Evolutionary conservation across 2,329 filamentous ascomycete genomes (phyloP), one percentile per base, ranked within the genome.

Genomic region (Cladosporium sp.): DNA sequence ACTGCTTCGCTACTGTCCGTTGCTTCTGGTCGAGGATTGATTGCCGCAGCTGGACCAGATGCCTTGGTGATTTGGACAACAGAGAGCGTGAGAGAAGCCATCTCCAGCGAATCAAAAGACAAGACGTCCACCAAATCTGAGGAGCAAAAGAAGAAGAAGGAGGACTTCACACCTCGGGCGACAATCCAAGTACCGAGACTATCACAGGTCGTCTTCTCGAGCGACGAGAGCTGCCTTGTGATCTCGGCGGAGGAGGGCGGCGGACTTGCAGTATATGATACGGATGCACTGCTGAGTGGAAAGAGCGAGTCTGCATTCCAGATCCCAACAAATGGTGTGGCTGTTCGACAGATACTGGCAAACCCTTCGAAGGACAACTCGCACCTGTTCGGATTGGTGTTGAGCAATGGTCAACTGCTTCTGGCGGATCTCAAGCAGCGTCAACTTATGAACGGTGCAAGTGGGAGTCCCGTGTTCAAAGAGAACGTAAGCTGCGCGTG

Each of bases 161-260:
- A 65, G 16, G 84, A 82, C 70, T 96, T 96, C 72, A 81, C 87
- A 67, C 90, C 93, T 3, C 88, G 94, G 75, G 81, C 91, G 61
- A 89, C 84, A 66, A 85, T 98, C 7, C 82, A 88, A 1, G 84
- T 96, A 72, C 86, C 91, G 73, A 88, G 90, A 71, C 86, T 97
- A 63, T 96, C 92, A 12, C 95, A 99, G 77, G 83, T 99, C 23
- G 88, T 89, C 18, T 99, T 99, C 77, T 94, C 92, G 0, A 86
- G 91, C n/a, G 91, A 96, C 73, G 96, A 97, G 75, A 88, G 87
- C 71, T 92, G 90, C 71, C 82, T 99, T 67, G 86, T 97, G 40
- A 82, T 97, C 29, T 92, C 92, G 12, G 91, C 92, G 2, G 91
- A 97, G 78, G 83, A 85, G 64, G 91, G 91, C 12, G 91, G 92